These are phyloP conservation scores for Alternaria ventricosa DNA, from an alignment of 2,329 filamentous ascomycete genomes.

Conservation along the genomic window DNA sequence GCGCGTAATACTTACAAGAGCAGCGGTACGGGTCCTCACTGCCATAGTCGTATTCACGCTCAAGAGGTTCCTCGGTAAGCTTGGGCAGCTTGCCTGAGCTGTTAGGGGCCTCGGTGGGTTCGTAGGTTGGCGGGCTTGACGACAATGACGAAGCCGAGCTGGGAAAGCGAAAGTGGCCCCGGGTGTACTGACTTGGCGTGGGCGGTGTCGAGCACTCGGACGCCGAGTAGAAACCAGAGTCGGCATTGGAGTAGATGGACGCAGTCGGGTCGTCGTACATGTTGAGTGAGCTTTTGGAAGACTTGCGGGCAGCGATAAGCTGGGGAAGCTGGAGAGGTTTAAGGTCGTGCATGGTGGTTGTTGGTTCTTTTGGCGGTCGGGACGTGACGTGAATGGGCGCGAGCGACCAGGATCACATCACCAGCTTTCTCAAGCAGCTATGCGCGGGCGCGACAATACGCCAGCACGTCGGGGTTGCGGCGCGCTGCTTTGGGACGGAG, in stretches of 20 bases:
- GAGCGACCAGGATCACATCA: constrained; percentile 46
- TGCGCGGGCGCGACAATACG: constrained; percentile 20
- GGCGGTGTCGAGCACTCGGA: constrained; percentile 74
- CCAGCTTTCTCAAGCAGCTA: constrained; percentile 27
- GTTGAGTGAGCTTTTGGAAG: constrained; percentile 43
- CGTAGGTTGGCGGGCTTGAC: constrained; percentile 57
- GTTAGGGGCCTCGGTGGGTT: constrained; percentile 63
- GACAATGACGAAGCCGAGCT: constrained; percentile 83
- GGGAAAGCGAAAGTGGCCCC: constrained; percentile 68
- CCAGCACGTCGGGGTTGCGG: constrained; percentile 24
- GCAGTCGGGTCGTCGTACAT: constrained; percentile 41
- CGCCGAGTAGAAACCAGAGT: constrained; percentile 55
- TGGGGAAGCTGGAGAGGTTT: constrained; percentile 49
- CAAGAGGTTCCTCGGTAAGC: constrained; percentile 81
- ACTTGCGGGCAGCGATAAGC: constrained; percentile 47
- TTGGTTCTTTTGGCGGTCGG: constrained; percentile 21
- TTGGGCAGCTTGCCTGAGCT: constrained; percentile 75
- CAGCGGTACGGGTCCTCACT: constrained; percentile 61
- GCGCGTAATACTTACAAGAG: constrained; percentile 68
- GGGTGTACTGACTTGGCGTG: constrained; percentile 71
- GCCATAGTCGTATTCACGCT: constrained; percentile 68
- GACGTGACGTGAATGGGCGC: constrained; percentile 38
- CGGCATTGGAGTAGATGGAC: constrained; percentile 43
- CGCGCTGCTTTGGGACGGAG: constrained; percentile 28
- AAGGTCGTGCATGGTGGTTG: constrained; percentile 47